Conservation (phyloP, 169 alveolate genomes). For the Babesia ovata region DNA sequence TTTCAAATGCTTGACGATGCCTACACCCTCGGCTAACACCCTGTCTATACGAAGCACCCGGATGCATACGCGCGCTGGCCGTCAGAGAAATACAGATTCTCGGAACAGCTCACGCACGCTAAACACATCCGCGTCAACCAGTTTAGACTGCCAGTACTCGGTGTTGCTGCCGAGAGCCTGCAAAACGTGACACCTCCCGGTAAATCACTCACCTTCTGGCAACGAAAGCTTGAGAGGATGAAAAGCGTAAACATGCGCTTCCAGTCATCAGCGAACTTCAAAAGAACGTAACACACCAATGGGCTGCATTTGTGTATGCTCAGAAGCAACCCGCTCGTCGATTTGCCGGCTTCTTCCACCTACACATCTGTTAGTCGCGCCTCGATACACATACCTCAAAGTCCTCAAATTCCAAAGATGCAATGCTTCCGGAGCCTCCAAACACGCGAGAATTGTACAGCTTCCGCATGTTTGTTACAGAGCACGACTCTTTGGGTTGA, state of each 20-base stretch:
- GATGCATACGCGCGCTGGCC: slow-evolving; percentile 23
- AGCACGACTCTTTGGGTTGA: neutral
- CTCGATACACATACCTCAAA: slow-evolving; percentile 34
- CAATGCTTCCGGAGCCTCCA: neutral
- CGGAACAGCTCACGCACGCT: slow-evolving; percentile 10
- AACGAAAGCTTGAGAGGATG: slow-evolving; percentile 26
- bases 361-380: slow-evolving; percentile 5
- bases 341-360: slow-evolving; percentile 42
- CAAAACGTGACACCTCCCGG: neutral
- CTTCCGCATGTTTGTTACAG: slow-evolving; percentile 12
- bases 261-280: slow-evolving; percentile 34
- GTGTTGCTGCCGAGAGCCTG: slow-evolving; percentile 13
- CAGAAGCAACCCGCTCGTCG: slow-evolving; percentile 15
- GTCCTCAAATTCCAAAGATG: slow-evolving; percentile 17
- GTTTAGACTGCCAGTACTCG: slow-evolving; percentile 1
- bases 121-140: slow-evolving; percentile 14
- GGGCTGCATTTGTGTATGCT: slow-evolving; percentile 39
- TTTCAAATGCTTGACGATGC: neutral
- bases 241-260: slow-evolving; percentile 17
- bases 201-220: slow-evolving; percentile 43
- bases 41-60: slow-evolving; percentile 28
- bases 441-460: slow-evolving; percentile 24
- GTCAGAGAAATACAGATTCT: slow-evolving; percentile 2
- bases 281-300: slow-evolving; percentile 17
- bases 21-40: neutral